Base-by-base conservation (phyloP, 305 asterid genomes). In the Rubia occidens region DNA sequence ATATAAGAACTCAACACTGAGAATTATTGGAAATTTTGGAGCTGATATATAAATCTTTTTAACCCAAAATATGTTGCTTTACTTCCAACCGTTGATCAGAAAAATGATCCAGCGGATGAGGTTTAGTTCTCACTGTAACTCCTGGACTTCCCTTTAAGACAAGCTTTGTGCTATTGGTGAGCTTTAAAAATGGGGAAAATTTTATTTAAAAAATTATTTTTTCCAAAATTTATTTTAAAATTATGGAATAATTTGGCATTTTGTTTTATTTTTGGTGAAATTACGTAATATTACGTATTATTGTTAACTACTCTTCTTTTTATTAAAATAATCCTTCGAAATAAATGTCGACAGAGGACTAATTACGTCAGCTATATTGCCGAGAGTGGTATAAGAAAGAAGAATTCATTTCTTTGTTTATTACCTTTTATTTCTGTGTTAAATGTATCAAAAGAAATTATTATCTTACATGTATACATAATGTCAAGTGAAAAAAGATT, bases 51-150 rank as follows among this genome's bases (percentile, higher is more conserved):
- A 21, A 20, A 56, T 9, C 15, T 56, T 21, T 56, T 20, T 5
- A 6, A 5, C n/a, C 58, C 24, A 0, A 11, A 26, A 18, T 60
- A 26, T 24, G 43, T 7, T 39, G 43, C 65, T 32, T 37, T 40
- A 4, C 10, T 15, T 62, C 18, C 2, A 26, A 11, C 47, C 47
- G 24, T 62, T 35, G 67, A 62, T 62, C 18, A 15, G 24, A 29
- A 32, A 18, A 53, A 11, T 37, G 24, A 62, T 62, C 67, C 67
- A 37, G 21, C 11, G 67, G 67, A 20, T 0, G 67, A 62, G 67
- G 20, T 62, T 37, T 37, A 20, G 49, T 39, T 8, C 2, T 11
- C 14, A 9, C 5, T 35, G 47, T 8, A 62, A 35, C 67, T n/a
- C 49, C 13, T 62, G 47, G 47, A 17, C 67, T 62, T 62, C 67